A percentile compares a stretch with the other conserved stretches of the same genome.
These are phyloP conservation scores for Aspergillus ustus DNA, from an alignment of 2,329 filamentous ascomycete genomes.

Conservation along the genomic window DNA sequence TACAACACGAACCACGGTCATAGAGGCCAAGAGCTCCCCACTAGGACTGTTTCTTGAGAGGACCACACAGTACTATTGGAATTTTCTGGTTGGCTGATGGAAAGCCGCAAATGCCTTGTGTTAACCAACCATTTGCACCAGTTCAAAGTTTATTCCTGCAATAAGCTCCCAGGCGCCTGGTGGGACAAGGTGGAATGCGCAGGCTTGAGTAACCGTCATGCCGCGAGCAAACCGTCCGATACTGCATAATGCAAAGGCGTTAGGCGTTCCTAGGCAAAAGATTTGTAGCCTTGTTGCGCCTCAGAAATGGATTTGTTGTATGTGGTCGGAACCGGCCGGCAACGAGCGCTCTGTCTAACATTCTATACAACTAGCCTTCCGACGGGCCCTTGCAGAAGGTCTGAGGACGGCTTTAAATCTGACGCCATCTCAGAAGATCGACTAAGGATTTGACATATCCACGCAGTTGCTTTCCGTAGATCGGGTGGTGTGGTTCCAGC, in stretches of 20 bases:
- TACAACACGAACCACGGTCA: background rate
- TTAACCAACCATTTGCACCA: slow-evolving; percentile 3
- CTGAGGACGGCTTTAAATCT: slow-evolving; percentile 17
- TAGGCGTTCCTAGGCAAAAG: background rate
- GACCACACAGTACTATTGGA: background rate
- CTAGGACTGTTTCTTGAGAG: background rate
- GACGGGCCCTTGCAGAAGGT: slow-evolving; percentile 29
- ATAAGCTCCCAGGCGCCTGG: background rate
- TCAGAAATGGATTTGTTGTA: slow-evolving; percentile 4
- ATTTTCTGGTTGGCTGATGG: background rate
- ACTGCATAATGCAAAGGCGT: slow-evolving; percentile 10
- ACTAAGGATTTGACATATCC: slow-evolving; percentile 19
- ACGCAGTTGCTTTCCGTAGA: slow-evolving; percentile 25
- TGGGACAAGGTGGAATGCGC: background rate
- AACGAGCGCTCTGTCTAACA: slow-evolving; percentile 23
- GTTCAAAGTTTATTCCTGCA: slow-evolving; percentile 7
- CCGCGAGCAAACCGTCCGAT: slow-evolving; percentile 7
- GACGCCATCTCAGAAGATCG: slow-evolving; percentile 18
- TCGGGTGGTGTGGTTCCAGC: slow-evolving; percentile 23
- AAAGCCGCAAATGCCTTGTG: background rate
- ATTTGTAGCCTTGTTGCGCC: background rate
- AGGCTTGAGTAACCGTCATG: slow-evolving; percentile 6
- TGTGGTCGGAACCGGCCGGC: slow-evolving; percentile 10
- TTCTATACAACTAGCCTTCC: slow-evolving; percentile 21
- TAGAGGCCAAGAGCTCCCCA: background rate